Evolutionary conservation across 2,329 filamentous ascomycete genomes (phyloP).

Genomic region (Dactylellina drechsleri): DNA sequence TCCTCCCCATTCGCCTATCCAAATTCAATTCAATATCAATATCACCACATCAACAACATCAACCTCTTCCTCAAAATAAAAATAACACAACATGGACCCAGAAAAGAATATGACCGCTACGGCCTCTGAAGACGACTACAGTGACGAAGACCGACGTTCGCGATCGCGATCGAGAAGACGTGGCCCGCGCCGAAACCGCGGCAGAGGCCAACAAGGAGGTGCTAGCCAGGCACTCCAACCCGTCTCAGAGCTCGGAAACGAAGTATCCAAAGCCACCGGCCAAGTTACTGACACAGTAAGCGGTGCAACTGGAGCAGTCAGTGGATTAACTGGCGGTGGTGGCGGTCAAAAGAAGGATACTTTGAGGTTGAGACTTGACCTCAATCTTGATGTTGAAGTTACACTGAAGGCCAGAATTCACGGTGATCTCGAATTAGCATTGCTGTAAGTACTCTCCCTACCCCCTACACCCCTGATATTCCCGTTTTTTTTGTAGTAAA

Average conservation of each 20-base stretch:
- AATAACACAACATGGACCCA: slow-evolving; percentile 28
- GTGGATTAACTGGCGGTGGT: slow-evolving; percentile 49
- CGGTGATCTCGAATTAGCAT: slow-evolving; percentile 80
- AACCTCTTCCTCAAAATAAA: background rate
- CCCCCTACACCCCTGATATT: slow-evolving; percentile 5
- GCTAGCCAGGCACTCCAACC: slow-evolving; percentile 45
- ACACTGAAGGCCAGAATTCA: slow-evolving; percentile 86
- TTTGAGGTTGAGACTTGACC: slow-evolving; percentile 76
- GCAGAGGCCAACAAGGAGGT: slow-evolving; percentile 24
- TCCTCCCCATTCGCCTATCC: background rate
- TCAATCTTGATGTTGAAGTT: slow-evolving; percentile 84
- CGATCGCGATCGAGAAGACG: slow-evolving; percentile 48
- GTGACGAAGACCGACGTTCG: slow-evolving; percentile 43
- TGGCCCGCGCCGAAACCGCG: slow-evolving; percentile 43
- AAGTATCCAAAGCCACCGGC: slow-evolving; percentile 50
- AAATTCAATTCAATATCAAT: background rate
- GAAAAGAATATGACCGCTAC: slow-evolving; percentile 53
- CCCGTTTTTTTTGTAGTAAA: slow-evolving; percentile 41
- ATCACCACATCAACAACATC: background rate
- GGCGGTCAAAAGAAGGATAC: slow-evolving; percentile 69
- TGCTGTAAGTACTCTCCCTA: slow-evolving; percentile 71
- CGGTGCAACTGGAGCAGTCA: slow-evolving; percentile 53
- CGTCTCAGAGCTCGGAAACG: slow-evolving; percentile 44
- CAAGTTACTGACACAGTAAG: slow-evolving; percentile 54
- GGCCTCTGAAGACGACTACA: slow-evolving; percentile 48